These are phyloP conservation scores for Neofusicoccum cordaticola DNA, from an alignment of 2,329 filamentous ascomycete genomes.

Conservation along the genomic window DNA sequence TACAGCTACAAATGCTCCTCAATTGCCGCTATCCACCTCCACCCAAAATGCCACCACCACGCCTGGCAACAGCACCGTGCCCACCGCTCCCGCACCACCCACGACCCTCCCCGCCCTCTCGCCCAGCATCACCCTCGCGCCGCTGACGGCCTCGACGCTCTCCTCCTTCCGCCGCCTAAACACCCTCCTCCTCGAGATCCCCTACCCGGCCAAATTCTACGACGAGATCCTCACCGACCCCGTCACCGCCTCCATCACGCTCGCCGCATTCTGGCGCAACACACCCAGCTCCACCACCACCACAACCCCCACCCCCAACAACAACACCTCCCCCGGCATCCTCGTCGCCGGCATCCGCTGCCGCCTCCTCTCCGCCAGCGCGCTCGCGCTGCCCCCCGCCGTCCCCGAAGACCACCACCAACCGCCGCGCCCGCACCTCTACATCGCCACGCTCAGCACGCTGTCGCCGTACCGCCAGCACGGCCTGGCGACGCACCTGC, in stretches of 20 bases:
- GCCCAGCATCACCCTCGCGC: constrained; percentile 52
- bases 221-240: constrained; percentile 57
- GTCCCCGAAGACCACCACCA: constrained; percentile 8
- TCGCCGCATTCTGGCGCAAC: constrained; percentile 59
- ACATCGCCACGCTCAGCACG: constrained; percentile 60
- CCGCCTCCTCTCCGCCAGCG: constrained; percentile 37
- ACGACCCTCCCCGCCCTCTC: constrained; percentile 35
- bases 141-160: constrained; percentile 53
- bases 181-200: constrained; percentile 57
- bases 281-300: neutral
- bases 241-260: constrained; percentile 52
- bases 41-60: constrained; percentile 11
- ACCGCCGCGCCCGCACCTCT: constrained; percentile 41
- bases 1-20: neutral
- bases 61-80: neutral
- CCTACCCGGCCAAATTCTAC: constrained; percentile 62
- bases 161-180: constrained; percentile 58
- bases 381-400: neutral
- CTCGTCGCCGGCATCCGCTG: constrained; percentile 49
- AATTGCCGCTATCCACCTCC: neutral
- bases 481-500: constrained; percentile 56
- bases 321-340: constrained; percentile 21
- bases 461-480: constrained; percentile 58
- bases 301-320: neutral
- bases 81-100: constrained; percentile 12